Evolutionary conservation across 305 asterid species (phyloP).

Genomic region (Fraxinus baroniana): DNA sequence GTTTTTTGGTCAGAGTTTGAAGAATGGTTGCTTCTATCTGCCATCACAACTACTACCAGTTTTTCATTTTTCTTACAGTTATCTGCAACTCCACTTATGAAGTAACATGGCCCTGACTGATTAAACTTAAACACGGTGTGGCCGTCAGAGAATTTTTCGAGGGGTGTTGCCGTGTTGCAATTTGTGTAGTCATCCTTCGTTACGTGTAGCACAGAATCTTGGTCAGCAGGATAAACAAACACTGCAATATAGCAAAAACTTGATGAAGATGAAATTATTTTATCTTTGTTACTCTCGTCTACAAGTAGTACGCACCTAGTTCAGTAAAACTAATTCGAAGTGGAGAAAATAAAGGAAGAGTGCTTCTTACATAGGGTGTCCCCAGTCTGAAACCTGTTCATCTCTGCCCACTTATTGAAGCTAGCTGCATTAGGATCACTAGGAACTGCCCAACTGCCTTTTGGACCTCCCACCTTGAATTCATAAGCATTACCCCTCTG

Average conservation of each 20-base stretch:
- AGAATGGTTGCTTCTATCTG: constrained; percentile 50
- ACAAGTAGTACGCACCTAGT: not conserved
- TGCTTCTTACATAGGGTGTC: constrained; percentile 56
- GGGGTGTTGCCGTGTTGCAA: constrained; percentile 59
- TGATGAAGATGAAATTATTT: not conserved
- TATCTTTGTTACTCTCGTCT: not conserved
- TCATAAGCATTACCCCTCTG: constrained; percentile 50
- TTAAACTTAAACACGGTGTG: constrained; percentile 48
- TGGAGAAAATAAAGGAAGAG: not conserved
- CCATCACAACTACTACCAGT: constrained; percentile 68
- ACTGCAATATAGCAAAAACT: constrained; percentile 41
- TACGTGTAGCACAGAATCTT: constrained; percentile 74
- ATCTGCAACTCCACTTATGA: constrained; percentile 74
- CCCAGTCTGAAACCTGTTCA: constrained; percentile 57
- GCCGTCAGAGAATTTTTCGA: constrained; percentile 60
- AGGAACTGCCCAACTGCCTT: constrained; percentile 62
- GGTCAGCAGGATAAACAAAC: constrained; percentile 51
- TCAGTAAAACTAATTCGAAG: not conserved
- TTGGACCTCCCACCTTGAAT: constrained; percentile 69
- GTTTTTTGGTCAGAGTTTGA: constrained; percentile 21
- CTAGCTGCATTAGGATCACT: constrained; percentile 48
- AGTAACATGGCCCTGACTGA: constrained; percentile 75
- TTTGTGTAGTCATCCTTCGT: constrained; percentile 57
- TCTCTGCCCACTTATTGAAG: constrained; percentile 71
- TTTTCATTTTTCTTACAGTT: constrained; percentile 76